Evolutionary conservation across 768 basidiomycete species (phyloP).

Genomic region (Lactarius sanguifluus): DNA sequence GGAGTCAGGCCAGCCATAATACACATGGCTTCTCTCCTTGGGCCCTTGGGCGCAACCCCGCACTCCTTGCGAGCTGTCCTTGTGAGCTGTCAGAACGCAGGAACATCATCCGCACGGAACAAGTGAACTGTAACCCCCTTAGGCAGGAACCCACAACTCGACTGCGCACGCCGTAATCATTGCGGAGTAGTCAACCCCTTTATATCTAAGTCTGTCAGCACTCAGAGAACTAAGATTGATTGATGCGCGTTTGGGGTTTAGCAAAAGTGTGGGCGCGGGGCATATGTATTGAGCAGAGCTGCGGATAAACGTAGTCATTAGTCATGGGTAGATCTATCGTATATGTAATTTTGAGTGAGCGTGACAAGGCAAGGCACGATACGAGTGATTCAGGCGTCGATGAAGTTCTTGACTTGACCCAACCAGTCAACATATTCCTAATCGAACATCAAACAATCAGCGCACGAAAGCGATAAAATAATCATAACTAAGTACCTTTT

Average conservation of each 20-base stretch:
- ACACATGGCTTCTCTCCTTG: neutral
- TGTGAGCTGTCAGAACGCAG: neutral
- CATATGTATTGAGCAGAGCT: constrained; percentile 21
- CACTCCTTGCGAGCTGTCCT: neutral
- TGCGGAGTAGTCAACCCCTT: neutral
- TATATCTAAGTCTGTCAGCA: neutral
- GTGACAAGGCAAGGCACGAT: neutral
- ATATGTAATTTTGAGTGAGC: constrained; percentile 17
- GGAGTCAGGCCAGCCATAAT: neutral
- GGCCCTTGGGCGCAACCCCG: neutral
- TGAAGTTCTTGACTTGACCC: constrained; percentile 73
- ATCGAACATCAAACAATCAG: constrained; percentile 19
- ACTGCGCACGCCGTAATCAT: neutral
- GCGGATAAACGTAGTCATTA: constrained; percentile 4
- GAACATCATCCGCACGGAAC: neutral
- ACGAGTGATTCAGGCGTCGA: constrained; percentile 53
- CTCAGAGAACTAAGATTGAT: neutral
- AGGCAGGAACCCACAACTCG: neutral
- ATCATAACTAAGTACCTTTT: constrained; percentile 55
- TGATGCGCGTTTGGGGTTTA: neutral
- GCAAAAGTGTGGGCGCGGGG: neutral
- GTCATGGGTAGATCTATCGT: constrained; percentile 17
- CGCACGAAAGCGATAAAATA: constrained; percentile 3
- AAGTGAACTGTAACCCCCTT: neutral
- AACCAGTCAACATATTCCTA: constrained; percentile 95